Evolutionary conservation across 2,329 filamentous ascomycete species (phyloP).

Genomic region (Nigrospora oryzae): DNA sequence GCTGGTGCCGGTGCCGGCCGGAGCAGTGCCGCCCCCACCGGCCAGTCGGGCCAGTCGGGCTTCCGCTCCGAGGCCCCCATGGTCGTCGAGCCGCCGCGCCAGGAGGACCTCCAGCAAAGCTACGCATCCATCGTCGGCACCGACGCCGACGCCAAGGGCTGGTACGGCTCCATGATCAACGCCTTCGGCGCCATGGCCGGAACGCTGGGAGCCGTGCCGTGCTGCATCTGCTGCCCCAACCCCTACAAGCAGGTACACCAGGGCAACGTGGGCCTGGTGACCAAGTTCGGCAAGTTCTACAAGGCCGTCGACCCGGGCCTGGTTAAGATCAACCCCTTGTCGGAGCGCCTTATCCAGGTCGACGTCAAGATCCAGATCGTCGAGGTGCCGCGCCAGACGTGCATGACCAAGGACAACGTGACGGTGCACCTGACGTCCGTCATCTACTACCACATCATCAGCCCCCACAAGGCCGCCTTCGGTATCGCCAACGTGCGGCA

Average conservation of each 20-base stretch:
- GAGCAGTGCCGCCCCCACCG: background rate
- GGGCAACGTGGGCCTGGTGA: slow-evolving; percentile 91
- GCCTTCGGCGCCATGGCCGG: slow-evolving; percentile 67
- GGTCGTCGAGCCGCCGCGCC: slow-evolving; percentile 68
- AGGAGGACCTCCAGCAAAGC: slow-evolving; percentile 76
- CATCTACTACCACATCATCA: slow-evolving; percentile 97
- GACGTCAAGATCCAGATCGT: slow-evolving; percentile 99
- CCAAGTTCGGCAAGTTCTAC: slow-evolving; percentile 91
- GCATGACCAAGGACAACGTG: slow-evolving; percentile 99
- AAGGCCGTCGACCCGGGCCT: slow-evolving; percentile 94
- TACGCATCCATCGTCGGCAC: slow-evolving; percentile 60
- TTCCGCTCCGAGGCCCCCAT: slow-evolving; percentile 49
- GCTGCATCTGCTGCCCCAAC: slow-evolving; percentile 88
- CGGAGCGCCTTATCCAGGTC: slow-evolving; percentile 80
- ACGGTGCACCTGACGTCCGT: slow-evolving; percentile 89
- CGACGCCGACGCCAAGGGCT: slow-evolving; percentile 66
- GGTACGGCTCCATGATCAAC: slow-evolving; percentile 86
- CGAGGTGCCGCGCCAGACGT: slow-evolving; percentile 90
- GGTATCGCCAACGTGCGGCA: slow-evolving; percentile 91
- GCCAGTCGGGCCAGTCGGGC: slow-evolving; percentile 18
- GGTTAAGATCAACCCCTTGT: slow-evolving; percentile 94
- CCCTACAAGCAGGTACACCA: slow-evolving; percentile 89
- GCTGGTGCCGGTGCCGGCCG: background rate
- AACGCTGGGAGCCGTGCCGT: slow-evolving; percentile 76
- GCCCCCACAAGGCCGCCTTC: slow-evolving; percentile 94